Conservation (phyloP, 1,284 basidiomycete genomes). For the Neonothopanus nambi region DNA sequence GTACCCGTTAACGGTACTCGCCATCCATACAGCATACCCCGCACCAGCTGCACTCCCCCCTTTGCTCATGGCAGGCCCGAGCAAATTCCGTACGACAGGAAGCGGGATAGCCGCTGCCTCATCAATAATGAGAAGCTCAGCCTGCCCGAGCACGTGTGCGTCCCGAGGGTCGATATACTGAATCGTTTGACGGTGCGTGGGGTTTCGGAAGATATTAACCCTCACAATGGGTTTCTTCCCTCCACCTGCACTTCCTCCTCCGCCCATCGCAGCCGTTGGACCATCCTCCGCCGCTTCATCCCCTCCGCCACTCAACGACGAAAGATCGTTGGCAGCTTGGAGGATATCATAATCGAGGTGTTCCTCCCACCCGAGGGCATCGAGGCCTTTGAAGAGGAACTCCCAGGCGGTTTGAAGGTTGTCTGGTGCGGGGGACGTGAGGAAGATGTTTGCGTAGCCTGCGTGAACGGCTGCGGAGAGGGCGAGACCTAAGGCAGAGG, state of each 20-base stretch:
- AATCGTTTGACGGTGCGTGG: slow-evolving; percentile 86
- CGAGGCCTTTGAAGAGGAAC: slow-evolving; percentile 97
- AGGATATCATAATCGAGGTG: slow-evolving; percentile 97
- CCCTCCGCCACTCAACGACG: background rate
- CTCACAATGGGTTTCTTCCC: slow-evolving; percentile 96
- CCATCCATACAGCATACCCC: slow-evolving; percentile 95
- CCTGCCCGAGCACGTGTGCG: slow-evolving; percentile 95
- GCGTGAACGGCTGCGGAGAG: slow-evolving; percentile 93
- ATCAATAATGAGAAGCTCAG: slow-evolving; percentile 97
- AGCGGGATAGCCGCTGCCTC: slow-evolving; percentile 98
- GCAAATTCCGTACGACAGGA: slow-evolving; percentile 90
- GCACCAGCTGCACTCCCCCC: slow-evolving; percentile 2
- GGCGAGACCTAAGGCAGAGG: slow-evolving; percentile 91
- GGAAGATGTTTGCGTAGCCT: slow-evolving; percentile 98
- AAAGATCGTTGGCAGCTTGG: slow-evolving; percentile 75
- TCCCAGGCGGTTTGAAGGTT: slow-evolving; percentile 99
- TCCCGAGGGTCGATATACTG: slow-evolving; percentile 99
- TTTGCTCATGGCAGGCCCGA: slow-evolving; percentile 66
- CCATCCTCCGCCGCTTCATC: slow-evolving; percentile 6
- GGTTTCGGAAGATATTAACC: slow-evolving; percentile 80
- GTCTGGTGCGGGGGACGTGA: slow-evolving; percentile 96
- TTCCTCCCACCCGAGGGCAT: slow-evolving; percentile 94
- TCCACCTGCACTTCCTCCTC: slow-evolving; percentile 54
- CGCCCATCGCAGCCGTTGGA: background rate
- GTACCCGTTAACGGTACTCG: slow-evolving; percentile 98